Evolutionary conservation across 2,329 filamentous ascomycete species (phyloP).

Genomic region (Penicillium sclerotigenum): DNA sequence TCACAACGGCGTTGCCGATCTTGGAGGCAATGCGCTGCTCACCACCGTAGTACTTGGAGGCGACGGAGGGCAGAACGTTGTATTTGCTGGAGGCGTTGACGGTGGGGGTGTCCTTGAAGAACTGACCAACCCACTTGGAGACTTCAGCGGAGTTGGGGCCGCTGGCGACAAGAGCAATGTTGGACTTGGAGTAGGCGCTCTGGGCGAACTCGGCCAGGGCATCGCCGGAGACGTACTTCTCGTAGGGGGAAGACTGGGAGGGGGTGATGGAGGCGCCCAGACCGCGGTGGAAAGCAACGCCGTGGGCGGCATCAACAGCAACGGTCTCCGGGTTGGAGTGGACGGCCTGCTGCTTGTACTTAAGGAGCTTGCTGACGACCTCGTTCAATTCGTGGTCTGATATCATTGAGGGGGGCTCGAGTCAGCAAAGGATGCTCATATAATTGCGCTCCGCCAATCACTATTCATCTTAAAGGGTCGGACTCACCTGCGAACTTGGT

Average conservation of each 20-base stretch:
- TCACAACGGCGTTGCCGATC: conserved; percentile 75
- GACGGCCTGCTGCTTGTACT: conserved; percentile 71
- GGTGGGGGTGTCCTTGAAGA: conserved; percentile 72
- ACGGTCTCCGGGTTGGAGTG: conserved; percentile 62
- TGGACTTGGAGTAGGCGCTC: conserved; percentile 79
- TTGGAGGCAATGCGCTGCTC: conserved; percentile 83
- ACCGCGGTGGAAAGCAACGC: conserved; percentile 86
- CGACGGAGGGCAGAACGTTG: conserved; percentile 56
- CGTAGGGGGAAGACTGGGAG: conserved; percentile 66
- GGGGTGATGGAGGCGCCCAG: conserved; percentile 78
- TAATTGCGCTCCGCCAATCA: background rate
- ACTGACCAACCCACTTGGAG: conserved; percentile 86
- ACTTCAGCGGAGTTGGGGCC: conserved; percentile 74
- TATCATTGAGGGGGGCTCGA: conserved; percentile 6
- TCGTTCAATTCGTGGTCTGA: conserved; percentile 87
- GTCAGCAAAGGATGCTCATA: conserved; percentile 14
- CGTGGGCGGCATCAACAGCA: conserved; percentile 82
- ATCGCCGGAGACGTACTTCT: conserved; percentile 71
- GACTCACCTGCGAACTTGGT: conserved; percentile 73
- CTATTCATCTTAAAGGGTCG: conserved; percentile 3
- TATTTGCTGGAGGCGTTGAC: conserved; percentile 49
- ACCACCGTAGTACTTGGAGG: conserved; percentile 88
- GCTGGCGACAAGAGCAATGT: conserved; percentile 88
- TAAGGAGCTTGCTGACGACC: conserved; percentile 74
- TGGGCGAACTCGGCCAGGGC: conserved; percentile 72